phyloP scores from a whole-genome alignment of 2,329 filamentous ascomycete species.

The Cercospora zeae-maydis region DNA sequence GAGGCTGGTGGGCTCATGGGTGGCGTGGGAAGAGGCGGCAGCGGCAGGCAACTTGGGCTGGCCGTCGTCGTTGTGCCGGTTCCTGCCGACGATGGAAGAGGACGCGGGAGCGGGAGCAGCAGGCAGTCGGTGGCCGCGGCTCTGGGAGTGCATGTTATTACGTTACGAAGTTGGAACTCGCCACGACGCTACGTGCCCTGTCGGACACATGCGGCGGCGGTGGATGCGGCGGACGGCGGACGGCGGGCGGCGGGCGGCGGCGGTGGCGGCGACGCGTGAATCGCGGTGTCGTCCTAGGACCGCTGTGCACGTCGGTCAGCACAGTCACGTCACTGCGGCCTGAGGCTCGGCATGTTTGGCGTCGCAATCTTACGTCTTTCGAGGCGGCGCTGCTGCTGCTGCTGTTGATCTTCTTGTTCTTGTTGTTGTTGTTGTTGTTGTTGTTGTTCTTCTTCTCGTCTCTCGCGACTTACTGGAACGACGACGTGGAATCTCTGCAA shows the following conservation, averaged over 20 bases:
- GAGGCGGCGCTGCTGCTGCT: background rate
- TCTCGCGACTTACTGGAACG: background rate
- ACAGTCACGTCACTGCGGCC: background rate
- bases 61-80: background rate
- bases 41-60: too few species aligned
- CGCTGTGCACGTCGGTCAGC: background rate
- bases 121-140: background rate
- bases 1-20: too few species aligned
- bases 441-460: background rate
- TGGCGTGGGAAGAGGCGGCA: background rate
- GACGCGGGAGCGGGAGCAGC: background rate
- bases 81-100: background rate
- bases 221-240: background rate
- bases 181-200: background rate
- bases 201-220: background rate
- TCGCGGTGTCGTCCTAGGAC: background rate
- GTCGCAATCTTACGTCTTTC: background rate
- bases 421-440: too few species aligned
- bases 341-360: background rate
- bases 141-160: background rate
- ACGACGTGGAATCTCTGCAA: background rate
- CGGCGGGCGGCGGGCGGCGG: background rate
- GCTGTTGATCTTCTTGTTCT: too few species aligned
- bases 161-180: background rate
- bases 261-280: background rate